Conservation (phyloP, 2,329 filamentous ascomycete species). For the Penicillium sp. region DNA sequence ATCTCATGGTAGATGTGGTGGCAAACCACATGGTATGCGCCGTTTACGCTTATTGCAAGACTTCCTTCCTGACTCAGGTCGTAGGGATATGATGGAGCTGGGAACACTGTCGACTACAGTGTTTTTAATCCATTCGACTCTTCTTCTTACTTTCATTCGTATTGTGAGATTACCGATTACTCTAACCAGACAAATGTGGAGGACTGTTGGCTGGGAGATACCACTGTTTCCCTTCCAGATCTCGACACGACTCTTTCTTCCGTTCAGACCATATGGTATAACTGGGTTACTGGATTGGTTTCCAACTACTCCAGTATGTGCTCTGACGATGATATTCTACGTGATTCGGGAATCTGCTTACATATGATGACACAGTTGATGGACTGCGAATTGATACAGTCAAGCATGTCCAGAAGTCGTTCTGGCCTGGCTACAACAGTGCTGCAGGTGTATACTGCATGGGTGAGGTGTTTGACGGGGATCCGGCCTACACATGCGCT, state of each 20-base stretch:
- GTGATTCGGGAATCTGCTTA: background rate
- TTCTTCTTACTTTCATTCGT: slow-evolving; percentile 62
- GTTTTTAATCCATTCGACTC: slow-evolving; percentile 59
- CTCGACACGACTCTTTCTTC: slow-evolving; percentile 58
- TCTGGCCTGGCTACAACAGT: slow-evolving; percentile 48
- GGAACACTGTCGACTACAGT: slow-evolving; percentile 56
- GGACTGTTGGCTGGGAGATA: slow-evolving; percentile 59
- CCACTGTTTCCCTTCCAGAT: slow-evolving; percentile 64
- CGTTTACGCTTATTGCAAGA: background rate
- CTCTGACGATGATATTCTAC: no score
- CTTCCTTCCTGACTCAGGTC: slow-evolving; percentile 14
- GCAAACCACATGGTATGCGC: slow-evolving; percentile 26
- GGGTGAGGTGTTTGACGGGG: slow-evolving; percentile 52
- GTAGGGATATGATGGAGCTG: slow-evolving; percentile 52
- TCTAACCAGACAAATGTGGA: slow-evolving; percentile 50
- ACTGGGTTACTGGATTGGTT: slow-evolving; percentile 64
- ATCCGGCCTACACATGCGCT: slow-evolving; percentile 46
- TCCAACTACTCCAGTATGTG: slow-evolving; percentile 63
- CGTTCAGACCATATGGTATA: slow-evolving; percentile 57
- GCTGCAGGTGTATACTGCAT: slow-evolving; percentile 53
- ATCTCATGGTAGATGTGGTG: slow-evolving; percentile 65
- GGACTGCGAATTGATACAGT: slow-evolving; percentile 58
- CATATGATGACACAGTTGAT: slow-evolving; percentile 43
- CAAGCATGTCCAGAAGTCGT: slow-evolving; percentile 52
- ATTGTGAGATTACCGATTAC: slow-evolving; percentile 60